These are phyloP conservation scores for Prunus yedoensis DNA, from an alignment of 331 rosid species.

Conservation along the genomic window DNA sequence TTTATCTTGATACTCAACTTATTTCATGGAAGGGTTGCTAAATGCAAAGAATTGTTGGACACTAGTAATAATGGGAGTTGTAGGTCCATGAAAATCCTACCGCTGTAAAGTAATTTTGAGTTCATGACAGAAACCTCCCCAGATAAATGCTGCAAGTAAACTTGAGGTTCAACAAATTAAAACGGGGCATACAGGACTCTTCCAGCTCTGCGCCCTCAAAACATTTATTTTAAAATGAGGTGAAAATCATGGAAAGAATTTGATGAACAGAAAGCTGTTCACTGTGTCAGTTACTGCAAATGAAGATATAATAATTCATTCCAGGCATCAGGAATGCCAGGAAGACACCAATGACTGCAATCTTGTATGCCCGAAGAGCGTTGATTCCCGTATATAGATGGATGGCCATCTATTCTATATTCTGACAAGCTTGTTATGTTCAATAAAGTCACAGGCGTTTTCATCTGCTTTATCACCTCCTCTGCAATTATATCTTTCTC, in stretches of 20 bases:
- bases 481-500: conserved; percentile 60
- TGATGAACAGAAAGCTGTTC: background rate
- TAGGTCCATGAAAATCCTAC: no score
- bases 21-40: background rate
- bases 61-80: no score
- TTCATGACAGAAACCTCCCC: no score
- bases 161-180: no score
- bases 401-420: conserved; percentile 79
- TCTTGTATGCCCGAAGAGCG: conserved; percentile 53
- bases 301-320: conserved; percentile 67
- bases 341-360: conserved; percentile 99
- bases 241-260: background rate
- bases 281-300: conserved; percentile 34
- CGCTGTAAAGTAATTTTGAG: no score
- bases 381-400: conserved; percentile 61
- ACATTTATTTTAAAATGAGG: no score
- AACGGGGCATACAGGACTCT: no score
- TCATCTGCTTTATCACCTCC: conserved; percentile 68
- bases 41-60: background rate
- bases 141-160: no score
- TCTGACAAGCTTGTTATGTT: conserved; percentile 70
- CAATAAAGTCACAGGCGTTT: conserved; percentile 66
- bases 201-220: no score
- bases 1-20: background rate
- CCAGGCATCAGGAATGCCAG: conserved; percentile 92